These are phyloP conservation scores for Echeveria elegans DNA, from an alignment of 164 flowering plant genomes.

Conservation along the genomic window DNA sequence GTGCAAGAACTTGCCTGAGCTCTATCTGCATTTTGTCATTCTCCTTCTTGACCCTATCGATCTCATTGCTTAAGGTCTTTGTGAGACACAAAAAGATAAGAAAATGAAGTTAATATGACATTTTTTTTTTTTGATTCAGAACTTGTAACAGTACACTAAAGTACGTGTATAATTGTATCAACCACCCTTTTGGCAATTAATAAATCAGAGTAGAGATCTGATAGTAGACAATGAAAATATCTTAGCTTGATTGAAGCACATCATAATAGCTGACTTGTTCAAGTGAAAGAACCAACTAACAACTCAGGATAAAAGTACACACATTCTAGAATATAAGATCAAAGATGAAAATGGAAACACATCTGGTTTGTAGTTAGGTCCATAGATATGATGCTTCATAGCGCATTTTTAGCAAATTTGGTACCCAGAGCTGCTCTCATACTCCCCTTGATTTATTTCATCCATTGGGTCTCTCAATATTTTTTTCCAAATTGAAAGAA, in stretches of 20 bases:
- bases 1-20: constrained; percentile 48
- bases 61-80: constrained; percentile 63
- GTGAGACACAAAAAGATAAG: not conserved
- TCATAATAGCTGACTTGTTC: not conserved
- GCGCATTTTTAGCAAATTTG: constrained; percentile 35
- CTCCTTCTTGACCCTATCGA: constrained; percentile 84
- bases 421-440: not conserved
- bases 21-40: constrained; percentile 76
- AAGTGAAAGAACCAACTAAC: not conserved
- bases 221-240: not conserved
- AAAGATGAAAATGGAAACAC: constrained; percentile 7
- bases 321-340: not conserved
- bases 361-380: constrained; percentile 33
- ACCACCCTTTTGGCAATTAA: not conserved
- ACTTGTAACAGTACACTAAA: no score
- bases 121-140: no score
- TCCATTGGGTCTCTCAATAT: not conserved
- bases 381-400: constrained; percentile 21
- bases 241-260: not conserved
- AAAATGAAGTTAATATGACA: not conserved
- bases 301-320: not conserved
- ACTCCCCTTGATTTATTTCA: not conserved
- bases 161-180: not conserved
- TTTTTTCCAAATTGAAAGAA: not conserved
- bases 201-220: not conserved